phyloP scores from a whole-genome alignment of 2,329 filamentous ascomycete species.

The Fusarium sp. region DNA sequence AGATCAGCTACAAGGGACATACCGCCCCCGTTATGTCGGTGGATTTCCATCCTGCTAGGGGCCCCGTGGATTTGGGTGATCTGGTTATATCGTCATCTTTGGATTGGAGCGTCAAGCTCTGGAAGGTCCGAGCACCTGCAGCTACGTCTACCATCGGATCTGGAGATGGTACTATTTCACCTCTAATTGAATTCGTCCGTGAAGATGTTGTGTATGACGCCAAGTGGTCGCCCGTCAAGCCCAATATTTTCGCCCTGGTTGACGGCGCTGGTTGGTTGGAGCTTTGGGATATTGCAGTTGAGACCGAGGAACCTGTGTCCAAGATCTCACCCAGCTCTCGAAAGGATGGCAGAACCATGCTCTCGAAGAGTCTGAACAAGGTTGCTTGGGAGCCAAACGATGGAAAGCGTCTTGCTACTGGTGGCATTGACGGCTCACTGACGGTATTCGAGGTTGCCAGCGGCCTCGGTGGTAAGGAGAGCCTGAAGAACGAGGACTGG shows the following conservation, averaged over 20 bases:
- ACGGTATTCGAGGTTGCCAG: constrained; percentile 92
- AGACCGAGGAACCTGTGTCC: constrained; percentile 91
- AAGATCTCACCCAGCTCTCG: constrained; percentile 77
- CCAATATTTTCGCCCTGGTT: constrained; percentile 92
- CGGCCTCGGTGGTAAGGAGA: constrained; percentile 85
- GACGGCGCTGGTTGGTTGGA: constrained; percentile 93
- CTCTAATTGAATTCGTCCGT: constrained; percentile 88
- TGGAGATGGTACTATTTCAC: constrained; percentile 68
- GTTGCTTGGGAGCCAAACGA: constrained; percentile 93
- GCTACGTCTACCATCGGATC: constrained; percentile 71
- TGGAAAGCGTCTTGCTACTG: constrained; percentile 86
- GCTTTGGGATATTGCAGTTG: constrained; percentile 92
- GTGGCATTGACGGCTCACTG: constrained; percentile 89
- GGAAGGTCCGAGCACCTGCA: constrained; percentile 88
- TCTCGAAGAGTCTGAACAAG: constrained; percentile 91
- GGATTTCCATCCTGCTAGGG: constrained; percentile 92
- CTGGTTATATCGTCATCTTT: constrained; percentile 91
- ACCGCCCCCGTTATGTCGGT: constrained; percentile 95
- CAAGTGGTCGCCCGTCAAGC: constrained; percentile 93
- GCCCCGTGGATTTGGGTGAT: constrained; percentile 93
- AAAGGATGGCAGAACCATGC: constrained; percentile 73
- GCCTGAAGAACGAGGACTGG: constrained; percentile 89
- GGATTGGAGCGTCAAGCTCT: constrained; percentile 97
- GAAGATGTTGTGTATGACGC: constrained; percentile 98
- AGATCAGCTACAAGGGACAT: constrained; percentile 89